Evolutionary conservation across 2,329 filamentous ascomycete species (phyloP), one percentile per base, ranked within the genome.

Genomic region (Dactylella cylindrospora): DNA sequence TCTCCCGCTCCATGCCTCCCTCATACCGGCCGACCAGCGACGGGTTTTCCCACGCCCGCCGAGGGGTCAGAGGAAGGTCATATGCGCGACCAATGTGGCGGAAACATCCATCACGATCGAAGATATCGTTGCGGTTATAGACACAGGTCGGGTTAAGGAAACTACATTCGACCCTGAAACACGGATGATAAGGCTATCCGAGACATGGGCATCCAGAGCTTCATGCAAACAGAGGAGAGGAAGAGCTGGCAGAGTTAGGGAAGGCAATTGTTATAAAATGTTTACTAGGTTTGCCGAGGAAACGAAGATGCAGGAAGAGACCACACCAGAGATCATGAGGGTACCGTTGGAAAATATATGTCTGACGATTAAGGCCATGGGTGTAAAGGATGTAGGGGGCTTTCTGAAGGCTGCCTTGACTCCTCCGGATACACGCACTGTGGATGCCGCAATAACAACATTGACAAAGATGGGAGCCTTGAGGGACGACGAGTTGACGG

Each of bases 81-180:
- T 98, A 26, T 88, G 91, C 5, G 88, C 93, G 0, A 98, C 93
- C 36, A 98, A 98, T 69, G 91, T 98, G 2, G 93, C 93, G 1
- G 93, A 98, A 72, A 98, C 93, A 0, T 97, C 93, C 1, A 97
- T 98, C 71, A 98, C 93, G 0, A 98, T 98, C 61, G 90, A 96
- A 70, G 93, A 98, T 70, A 88, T 98, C 47, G 87, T 97, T 2
- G 91, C 88, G 1, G 93, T 98, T 38, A 91, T 98, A 65, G 93
- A 98, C 72, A 93, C 86, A 8, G 93, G 93, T 22, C 84, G 89
- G 47, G 93, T 98, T 60, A 98, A 98, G 71, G 91, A 98, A 73
- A 98, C 90, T 0, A 91, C 88, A 71, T 97, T 90, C 69, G 93
- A 97, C 71, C 83, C 89, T 0, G 81, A 85, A 65, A 95, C 86